Evolutionary conservation across 2,329 filamentous ascomycete genomes (phyloP), one percentile per base, ranked within the genome.

Genomic region (Tolypocladium cylindrosporum): DNA sequence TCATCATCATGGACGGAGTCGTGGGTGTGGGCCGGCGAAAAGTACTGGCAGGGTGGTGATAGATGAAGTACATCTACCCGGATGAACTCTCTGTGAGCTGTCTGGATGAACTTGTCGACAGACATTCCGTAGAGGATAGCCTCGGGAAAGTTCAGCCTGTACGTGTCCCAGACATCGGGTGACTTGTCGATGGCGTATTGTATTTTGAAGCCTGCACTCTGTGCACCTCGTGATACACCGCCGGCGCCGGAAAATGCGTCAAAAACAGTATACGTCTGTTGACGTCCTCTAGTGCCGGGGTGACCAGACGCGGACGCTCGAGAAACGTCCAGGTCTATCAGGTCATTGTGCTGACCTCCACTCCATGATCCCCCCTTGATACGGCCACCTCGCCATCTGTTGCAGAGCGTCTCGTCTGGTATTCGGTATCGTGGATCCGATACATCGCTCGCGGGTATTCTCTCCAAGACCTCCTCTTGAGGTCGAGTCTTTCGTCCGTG

Each of bases 1-100:
- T 72, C 77, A 1, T 89, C 87, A 61, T 95, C 89, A 31, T 87
- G 79, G 1, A 72, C 83, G 52, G 91, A 86, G 27, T 85, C 78
- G 8, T 74, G 74, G 0, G 89, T 92, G 59, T 95, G 86, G 0
- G 86, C 87, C 0, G 84, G 83, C 0, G 89, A 92, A 68, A 86
- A 92, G 2, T 80, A 83, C 63, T 93, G 89, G 58, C 91, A 95
- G 0, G 90, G 90, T 0, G 89, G 89, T 0, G 87, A 91, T 0
- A 91, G 71, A 62, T 95, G 90, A 0, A 90, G 72, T 1, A 93
- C 74, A 63, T 94, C 89, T 0, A 87, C 81, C 4, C 75, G 74
- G 10, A 77, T 66, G 11, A 63, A 58, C 56, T 61, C 2, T 7
- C 14, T 70, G 66, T 0, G 71, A 62, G 0, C 61, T 16, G 39